phyloP scores from a whole-genome alignment of 768 basidiomycete genomes.

The Tricholoma saponaceum region DNA sequence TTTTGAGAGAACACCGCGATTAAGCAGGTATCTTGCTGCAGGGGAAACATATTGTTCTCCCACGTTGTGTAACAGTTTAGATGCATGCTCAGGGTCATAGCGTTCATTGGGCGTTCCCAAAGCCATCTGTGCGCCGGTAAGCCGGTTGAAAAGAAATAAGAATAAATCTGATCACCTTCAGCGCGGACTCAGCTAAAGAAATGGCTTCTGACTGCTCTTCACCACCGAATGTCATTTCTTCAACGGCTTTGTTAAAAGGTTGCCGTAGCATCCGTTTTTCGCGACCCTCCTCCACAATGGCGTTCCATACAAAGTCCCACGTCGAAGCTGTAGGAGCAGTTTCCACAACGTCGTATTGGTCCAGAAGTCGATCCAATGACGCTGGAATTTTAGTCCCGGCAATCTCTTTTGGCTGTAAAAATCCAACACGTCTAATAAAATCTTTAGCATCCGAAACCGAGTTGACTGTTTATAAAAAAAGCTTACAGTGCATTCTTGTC shows the following conservation, averaged over 20 bases:
- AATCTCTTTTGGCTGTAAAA: slow-evolving; percentile 40
- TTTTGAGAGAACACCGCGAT: slow-evolving; percentile 64
- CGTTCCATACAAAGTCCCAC: slow-evolving; percentile 77
- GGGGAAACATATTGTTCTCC: slow-evolving; percentile 52
- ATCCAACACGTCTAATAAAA: slow-evolving; percentile 57
- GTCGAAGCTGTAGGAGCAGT: slow-evolving; percentile 35
- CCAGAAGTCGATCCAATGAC: slow-evolving; percentile 39
- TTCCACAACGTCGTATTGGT: slow-evolving; percentile 49
- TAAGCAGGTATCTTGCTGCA: slow-evolving; percentile 58
- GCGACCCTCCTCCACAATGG: slow-evolving; percentile 66
- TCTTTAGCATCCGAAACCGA: slow-evolving; percentile 10
- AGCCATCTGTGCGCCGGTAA: slow-evolving; percentile 52
- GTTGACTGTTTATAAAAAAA: slow-evolving; percentile 15
- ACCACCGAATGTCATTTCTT: slow-evolving; percentile 30
- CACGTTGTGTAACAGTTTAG: slow-evolving; percentile 49
- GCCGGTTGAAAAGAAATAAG: not conserved
- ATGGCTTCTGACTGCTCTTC: slow-evolving; percentile 34
- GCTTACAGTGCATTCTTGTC: slow-evolving; percentile 88
- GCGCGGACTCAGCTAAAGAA: slow-evolving; percentile 58
- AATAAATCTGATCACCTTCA: slow-evolving; percentile 50
- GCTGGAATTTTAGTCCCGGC: slow-evolving; percentile 33
- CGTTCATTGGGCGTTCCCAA: slow-evolving; percentile 67
- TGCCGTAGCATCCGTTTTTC: slow-evolving; percentile 63
- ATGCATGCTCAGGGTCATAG: slow-evolving; percentile 60
- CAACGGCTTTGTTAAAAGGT: slow-evolving; percentile 44